Evolutionary conservation across 306 rosid genomes (phyloP), one percentile per base, ranked within the genome.

Genomic region (Trichosanthes truncata): DNA sequence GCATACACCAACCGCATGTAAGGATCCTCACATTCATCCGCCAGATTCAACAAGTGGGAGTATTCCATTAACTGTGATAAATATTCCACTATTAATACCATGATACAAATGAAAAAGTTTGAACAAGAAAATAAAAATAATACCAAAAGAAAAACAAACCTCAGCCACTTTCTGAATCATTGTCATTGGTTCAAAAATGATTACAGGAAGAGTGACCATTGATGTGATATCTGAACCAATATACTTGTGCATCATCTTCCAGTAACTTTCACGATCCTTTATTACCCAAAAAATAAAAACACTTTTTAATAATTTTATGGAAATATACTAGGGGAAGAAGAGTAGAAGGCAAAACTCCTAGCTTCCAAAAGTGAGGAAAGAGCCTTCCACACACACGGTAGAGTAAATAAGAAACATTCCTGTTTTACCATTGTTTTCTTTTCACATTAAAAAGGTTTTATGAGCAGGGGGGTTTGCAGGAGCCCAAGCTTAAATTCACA

Each of bases 221-320:
- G 98, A 94, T 49, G 97, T 92, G 74, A 92, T 59, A 79, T 94
- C 98, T 15, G 94, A 85, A 4, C 98, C 97, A 55, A 94, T 86
- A 79, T 94, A 92, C 75, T 90, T 85, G 26, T 90, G 97, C 98
- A 94, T 94, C 98, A 90, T 90, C 93, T 91, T 92, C 97, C 94
- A 94, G 88, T 90, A 94, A 86, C 97, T 74, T 74, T 94, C 98
- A 68, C 97, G 91, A 78, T 94, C 98, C 98, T 92, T 26, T 7
- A 31, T 26, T 74, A 25, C 45, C 62, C 55, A 25, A 43, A 41
- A 14, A 46, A 45, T 48, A 35, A 74, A 20, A 29, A 49, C 9
- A 29, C 11, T 3, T 46, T 5, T 43, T 43, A 38, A 14, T 45
- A 13, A 23, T 43, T 3, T 45, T 51, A 74, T 51, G 25, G 46